Evolutionary conservation across 2,329 filamentous ascomycete genomes (phyloP).

Genomic region (Cordyceps militaris): DNA sequence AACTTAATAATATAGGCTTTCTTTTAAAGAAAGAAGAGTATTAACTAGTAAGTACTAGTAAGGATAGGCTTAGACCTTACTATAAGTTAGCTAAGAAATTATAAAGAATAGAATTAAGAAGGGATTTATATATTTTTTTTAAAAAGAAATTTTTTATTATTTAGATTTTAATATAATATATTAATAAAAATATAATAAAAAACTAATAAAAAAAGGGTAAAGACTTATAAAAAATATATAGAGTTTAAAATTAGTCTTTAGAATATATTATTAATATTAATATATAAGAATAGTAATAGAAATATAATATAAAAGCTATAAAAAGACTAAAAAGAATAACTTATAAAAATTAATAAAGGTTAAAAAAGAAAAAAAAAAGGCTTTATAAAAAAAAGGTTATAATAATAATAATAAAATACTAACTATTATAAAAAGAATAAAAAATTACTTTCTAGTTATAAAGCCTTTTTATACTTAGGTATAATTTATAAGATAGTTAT

Average conservation of each 20-base stretch:
- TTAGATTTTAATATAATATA: neutral
- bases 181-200: neutral
- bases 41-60: neutral
- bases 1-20: neutral
- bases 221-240: neutral
- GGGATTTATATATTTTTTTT: neutral
- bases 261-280: neutral
- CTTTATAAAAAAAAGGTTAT: neutral
- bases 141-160: neutral
- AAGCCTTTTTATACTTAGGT: neutral
- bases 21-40: neutral
- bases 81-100: neutral
- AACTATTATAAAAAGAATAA: neutral
- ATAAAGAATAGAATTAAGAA: neutral
- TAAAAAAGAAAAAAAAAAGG: neutral
- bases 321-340: neutral
- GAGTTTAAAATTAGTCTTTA: neutral
- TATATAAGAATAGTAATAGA: neutral
- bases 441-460: neutral
- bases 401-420: neutral
- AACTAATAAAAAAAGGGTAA: neutral
- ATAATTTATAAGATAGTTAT: neutral
- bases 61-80: neutral
- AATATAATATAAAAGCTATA: neutral
- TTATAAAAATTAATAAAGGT: neutral